Conservation (phyloP, 2,329 filamentous ascomycete species). For the Tolypocladium tropicale region DNA sequence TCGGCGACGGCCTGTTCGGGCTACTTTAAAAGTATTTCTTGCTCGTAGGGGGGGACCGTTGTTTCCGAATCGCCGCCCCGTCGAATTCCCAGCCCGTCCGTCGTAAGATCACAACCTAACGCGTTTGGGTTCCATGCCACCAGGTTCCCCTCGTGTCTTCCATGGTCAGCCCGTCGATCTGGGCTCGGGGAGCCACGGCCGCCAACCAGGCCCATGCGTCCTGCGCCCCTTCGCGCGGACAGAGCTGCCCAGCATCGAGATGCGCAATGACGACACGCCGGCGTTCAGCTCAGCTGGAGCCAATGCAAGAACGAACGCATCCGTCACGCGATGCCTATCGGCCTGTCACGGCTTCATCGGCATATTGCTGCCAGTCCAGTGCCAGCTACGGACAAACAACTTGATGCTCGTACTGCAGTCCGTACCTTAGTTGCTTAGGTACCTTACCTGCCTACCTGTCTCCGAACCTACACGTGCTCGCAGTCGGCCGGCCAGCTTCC, state of each 20-base stretch:
- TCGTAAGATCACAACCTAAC: not conserved
- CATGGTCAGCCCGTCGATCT: not conserved
- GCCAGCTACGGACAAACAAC: too few species aligned
- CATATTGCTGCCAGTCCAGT: too few species aligned
- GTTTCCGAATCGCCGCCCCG: not conserved
- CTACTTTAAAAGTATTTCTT: too few species aligned
- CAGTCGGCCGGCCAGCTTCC: not conserved
- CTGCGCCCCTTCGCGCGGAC: not conserved
- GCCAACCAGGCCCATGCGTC: too few species aligned
- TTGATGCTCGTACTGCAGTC: too few species aligned
- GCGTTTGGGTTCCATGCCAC: not conserved
- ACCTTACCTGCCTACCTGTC: too few species aligned
- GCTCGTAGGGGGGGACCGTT: too few species aligned
- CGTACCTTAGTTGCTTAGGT: too few species aligned
- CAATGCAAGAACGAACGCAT: not conserved
- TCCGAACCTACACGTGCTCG: not conserved
- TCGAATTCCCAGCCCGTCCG: not conserved
- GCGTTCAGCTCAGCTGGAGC: not conserved
- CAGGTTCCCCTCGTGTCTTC: not conserved
- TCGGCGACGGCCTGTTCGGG: too few species aligned
- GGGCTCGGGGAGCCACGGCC: not conserved
- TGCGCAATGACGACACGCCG: not conserved
- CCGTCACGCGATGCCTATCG: too few species aligned
- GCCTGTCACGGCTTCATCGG: too few species aligned
- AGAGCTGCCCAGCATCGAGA: not conserved